Evolutionary conservation across 768 basidiomycete species (phyloP), one percentile per base, ranked within the genome.

Genomic region (Leccinum olivaceopallidum): DNA sequence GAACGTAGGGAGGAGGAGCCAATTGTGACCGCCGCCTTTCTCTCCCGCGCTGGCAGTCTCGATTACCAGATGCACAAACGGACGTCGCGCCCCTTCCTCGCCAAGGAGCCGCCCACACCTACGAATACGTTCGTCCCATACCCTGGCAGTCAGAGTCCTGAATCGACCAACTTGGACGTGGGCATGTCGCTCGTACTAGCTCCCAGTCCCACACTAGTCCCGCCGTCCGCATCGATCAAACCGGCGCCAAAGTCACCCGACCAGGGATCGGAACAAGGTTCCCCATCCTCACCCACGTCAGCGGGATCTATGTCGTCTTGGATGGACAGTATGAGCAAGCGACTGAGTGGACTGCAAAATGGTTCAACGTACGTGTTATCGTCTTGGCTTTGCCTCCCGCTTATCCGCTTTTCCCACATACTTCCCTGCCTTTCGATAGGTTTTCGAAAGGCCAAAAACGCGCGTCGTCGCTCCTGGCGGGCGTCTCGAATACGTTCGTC

Each of bases 401-500:
- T 44, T 2, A 44, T 18, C 9, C 2, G 53, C 13, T n/a, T 16
- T 34, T 32, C 3, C 6, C 1, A 1, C 8, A 39, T 48, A 6
- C 47, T 30, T 4, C n/a, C n/a, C 42, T 44, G n/a, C n/a, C n/a
- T 44, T 12, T 30, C 2, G 4, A 54, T 20, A 90, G 89, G n/a
- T 82, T 90, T 67, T 76, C 84, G 18, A 88, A 85, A 65, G 79
- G 77, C 65, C 86, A 86, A 60, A 89, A 88, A 73, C 85, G 88
- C 22, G 88, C 88, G 0, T 88, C 88, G 0, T 64, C 82, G 2
- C 78, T 90, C 32, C 68, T 90, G 56, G 82, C 86, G 0, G 89
- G 89, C 68, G 82, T 89, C 20, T 86, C 86, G 6, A 79, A 81
- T 61, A 79, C 82, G 44, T 76, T 86, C 37, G 79, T 79, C 10